Evolutionary conservation across 148 eudicot species (phyloP).

Genomic region (Diospyros lotus): DNA sequence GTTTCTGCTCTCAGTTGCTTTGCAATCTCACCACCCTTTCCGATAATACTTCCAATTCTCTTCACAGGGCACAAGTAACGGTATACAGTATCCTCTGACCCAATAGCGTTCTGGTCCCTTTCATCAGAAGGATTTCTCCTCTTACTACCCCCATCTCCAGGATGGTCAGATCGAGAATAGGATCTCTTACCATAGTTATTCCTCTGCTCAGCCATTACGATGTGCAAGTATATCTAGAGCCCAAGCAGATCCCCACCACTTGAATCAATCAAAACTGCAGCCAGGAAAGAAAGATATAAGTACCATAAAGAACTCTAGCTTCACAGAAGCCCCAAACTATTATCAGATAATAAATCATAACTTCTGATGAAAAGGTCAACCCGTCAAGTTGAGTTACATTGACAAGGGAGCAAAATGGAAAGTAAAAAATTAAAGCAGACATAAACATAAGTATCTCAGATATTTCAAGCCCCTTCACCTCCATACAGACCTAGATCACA

Average conservation of each 20-base stretch:
- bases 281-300: background rate
- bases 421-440: background rate
- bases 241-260: background rate
- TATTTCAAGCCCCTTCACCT: background rate
- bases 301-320: background rate
- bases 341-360: background rate
- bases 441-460: background rate
- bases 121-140: conserved; percentile 71
- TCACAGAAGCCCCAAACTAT: background rate
- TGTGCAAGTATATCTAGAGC: background rate
- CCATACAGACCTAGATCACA: background rate
- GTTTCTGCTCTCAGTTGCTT: conserved; percentile 78
- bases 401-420: background rate
- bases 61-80: conserved; percentile 80
- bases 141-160: conserved; percentile 61
- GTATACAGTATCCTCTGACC: conserved; percentile 79
- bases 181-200: conserved; percentile 66
- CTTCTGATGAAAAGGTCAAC: background rate
- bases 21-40: conserved; percentile 90
- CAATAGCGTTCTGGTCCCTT: conserved; percentile 50
- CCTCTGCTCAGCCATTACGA: conserved; percentile 62
- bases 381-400: background rate
- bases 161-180: conserved; percentile 49
- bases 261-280: conserved; percentile 5
- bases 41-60: conserved; percentile 91